Conservation (phyloP, 352 stramenopile species). For the Phytophthora kernoviae region DNA sequence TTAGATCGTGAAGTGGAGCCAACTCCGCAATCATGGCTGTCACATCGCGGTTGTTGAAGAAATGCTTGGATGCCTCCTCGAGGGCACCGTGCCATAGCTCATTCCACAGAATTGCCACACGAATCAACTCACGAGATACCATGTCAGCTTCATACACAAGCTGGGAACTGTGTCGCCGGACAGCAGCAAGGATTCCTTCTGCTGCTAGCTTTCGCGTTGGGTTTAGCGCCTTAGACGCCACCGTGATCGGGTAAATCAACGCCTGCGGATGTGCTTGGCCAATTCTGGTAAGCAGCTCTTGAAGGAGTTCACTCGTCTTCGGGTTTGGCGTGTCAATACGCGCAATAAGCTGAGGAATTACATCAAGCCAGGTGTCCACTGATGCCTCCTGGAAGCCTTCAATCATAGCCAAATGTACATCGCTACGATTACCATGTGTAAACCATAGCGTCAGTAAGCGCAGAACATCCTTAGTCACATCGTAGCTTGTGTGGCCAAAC, state of each 20-base stretch:
- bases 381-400: constrained; percentile 93
- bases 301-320: constrained; percentile 81
- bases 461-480: constrained; percentile 97
- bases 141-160: constrained; percentile 98
- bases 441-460: constrained; percentile 99
- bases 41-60: constrained; percentile 98
- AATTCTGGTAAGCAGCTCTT: constrained; percentile 92
- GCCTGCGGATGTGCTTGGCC: constrained; percentile 97
- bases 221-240: constrained; percentile 96
- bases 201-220: constrained; percentile 90
- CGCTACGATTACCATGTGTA: constrained; percentile 92
- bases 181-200: constrained; percentile 94
- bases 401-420: constrained; percentile 86
- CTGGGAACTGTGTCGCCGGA: constrained; percentile 94
- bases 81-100: constrained; percentile 98
- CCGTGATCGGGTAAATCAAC: constrained; percentile 99
- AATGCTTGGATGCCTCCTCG: constrained; percentile 97
- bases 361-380: constrained; percentile 98
- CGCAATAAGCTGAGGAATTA: constrained; percentile 98
- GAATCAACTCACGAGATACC: constrained; percentile 97
- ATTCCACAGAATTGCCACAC: constrained; percentile 99
- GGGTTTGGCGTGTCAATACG: constrained; percentile 85
- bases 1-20: constrained; percentile 92
- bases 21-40: constrained; percentile 97
- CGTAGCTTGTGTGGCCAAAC: constrained; percentile 94